Percentiles rank a stretch among this genome's conserved stretches.
These are phyloP conservation scores for Macrophomina phaseolina DNA, from an alignment of 2,329 filamentous ascomycete genomes.

Conservation along the genomic window DNA sequence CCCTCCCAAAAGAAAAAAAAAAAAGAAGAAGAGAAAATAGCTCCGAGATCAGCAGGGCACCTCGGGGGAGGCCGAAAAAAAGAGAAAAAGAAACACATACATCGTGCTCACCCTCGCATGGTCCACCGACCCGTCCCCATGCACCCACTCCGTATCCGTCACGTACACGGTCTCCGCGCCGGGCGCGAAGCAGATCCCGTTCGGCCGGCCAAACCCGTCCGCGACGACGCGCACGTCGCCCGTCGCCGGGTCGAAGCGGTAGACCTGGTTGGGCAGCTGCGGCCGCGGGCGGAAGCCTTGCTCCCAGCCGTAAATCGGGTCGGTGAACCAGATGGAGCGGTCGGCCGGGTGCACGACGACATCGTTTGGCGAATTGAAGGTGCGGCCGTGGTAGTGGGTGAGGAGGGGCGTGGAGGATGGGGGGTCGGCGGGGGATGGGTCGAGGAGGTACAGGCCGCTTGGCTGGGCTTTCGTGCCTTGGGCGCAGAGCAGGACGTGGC, in stretches of 20 bases:
- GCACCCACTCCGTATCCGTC: slow-evolving; percentile 41
- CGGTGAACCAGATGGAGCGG: slow-evolving; percentile 55
- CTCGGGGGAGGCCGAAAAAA: too few relatives aligned
- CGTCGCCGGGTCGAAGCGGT: slow-evolving; percentile 47
- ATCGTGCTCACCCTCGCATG: slow-evolving; percentile 27
- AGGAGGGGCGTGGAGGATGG: slow-evolving; percentile 38
- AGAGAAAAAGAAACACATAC: neutral
- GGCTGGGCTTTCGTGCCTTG: slow-evolving; percentile 38
- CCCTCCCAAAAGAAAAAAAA: too few relatives aligned
- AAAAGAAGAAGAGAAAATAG: too few relatives aligned
- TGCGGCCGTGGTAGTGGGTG: slow-evolving; percentile 52
- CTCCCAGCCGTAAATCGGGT: slow-evolving; percentile 41
- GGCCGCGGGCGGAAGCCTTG: slow-evolving; percentile 35
- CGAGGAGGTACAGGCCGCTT: slow-evolving; percentile 37
- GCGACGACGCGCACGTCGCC: slow-evolving; percentile 45
- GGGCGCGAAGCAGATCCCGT: slow-evolving; percentile 51
- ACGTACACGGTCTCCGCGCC: slow-evolving; percentile 49
- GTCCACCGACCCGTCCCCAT: neutral
- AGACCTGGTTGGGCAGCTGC: slow-evolving; percentile 37
- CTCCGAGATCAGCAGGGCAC: too few relatives aligned
- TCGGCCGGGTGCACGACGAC: slow-evolving; percentile 42
- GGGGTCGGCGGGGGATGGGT: slow-evolving; percentile 29
- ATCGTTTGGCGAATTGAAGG: slow-evolving; percentile 50
- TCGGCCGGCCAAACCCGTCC: slow-evolving; percentile 47
- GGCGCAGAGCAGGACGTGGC: slow-evolving; percentile 41